Conservation (phyloP, 768 basidiomycete species). For the Dentipellis sp. region DNA sequence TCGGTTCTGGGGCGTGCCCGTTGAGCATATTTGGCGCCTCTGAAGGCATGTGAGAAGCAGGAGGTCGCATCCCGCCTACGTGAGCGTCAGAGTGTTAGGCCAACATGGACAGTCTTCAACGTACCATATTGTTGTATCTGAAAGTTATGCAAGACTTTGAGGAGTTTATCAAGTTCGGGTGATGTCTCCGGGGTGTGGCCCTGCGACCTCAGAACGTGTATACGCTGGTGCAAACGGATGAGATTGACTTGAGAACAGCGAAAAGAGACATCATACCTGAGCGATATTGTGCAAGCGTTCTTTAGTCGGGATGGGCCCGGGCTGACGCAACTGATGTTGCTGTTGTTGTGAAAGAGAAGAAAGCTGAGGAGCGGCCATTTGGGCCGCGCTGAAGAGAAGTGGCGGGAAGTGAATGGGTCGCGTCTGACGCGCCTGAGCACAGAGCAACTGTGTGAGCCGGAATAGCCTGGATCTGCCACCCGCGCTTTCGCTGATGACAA, state of each 20-base stretch:
- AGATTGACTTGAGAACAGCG: background rate
- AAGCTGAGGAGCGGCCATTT: conserved; percentile 21
- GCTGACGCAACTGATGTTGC: conserved; percentile 10
- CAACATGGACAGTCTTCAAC: too few species aligned
- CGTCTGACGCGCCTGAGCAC: background rate
- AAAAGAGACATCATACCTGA: conserved; percentile 14
- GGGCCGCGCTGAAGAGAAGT: background rate
- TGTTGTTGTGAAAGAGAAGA: conserved; percentile 15
- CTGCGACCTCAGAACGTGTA: conserved; percentile 30
- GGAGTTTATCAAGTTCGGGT: conserved; percentile 32
- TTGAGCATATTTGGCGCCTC: conserved; percentile 31
- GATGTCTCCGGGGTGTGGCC: conserved; percentile 38
- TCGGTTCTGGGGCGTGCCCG: conserved; percentile 29
- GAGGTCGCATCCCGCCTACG: too few species aligned
- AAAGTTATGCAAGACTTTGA: conserved; percentile 27
- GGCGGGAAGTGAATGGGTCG: background rate
- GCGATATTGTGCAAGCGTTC: conserved; percentile 20
- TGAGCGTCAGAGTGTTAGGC: too few species aligned
- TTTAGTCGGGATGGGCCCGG: conserved; percentile 1
- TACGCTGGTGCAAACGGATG: conserved; percentile 25
- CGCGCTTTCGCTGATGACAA: background rate
- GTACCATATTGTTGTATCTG: conserved; percentile 25
- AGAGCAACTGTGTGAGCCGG: background rate
- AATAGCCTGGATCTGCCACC: background rate
- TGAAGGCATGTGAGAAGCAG: background rate